These are phyloP conservation scores for Purshia tridentata DNA, from an alignment of 306 rosid genomes.

Conservation along the genomic window DNA sequence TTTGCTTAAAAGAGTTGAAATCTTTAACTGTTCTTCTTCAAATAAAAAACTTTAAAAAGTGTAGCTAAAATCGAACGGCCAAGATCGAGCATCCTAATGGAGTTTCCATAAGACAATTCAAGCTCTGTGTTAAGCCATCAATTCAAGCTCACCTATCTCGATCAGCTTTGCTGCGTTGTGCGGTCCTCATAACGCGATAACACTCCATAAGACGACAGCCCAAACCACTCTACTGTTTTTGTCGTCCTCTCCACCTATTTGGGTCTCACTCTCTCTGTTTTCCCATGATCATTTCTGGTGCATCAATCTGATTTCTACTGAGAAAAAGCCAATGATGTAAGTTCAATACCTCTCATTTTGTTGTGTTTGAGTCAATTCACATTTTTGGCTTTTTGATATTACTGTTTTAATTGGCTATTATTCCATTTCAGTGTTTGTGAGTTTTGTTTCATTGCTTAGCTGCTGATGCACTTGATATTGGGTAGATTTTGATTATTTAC, in stretches of 20 bases:
- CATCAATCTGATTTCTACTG: background rate
- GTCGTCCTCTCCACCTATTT: background rate
- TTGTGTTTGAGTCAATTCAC: background rate
- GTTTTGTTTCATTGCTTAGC: background rate
- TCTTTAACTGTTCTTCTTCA: too few relatives aligned
- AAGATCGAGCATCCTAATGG: background rate
- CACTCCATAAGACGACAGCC: background rate
- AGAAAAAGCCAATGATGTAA: constrained; percentile 22
- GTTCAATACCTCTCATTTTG: constrained; percentile 5
- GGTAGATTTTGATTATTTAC: background rate
- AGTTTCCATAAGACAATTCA: background rate
- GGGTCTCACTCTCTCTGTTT: background rate
- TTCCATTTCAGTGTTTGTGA: background rate
- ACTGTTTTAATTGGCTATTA: background rate
- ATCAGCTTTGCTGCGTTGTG: constrained; percentile 19
- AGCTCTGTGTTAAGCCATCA: background rate
- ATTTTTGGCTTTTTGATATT: background rate
- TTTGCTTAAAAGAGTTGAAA: too few relatives aligned
- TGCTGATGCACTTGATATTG: constrained; percentile 4
- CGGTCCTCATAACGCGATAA: constrained; percentile 11
- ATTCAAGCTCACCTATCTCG: background rate
- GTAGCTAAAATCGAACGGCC: background rate
- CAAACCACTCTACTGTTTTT: background rate
- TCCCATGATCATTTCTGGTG: background rate
- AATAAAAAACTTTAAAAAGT: too few relatives aligned